Evolutionary conservation across 306 rosid species (phyloP).

Genomic region (Cicer chorassanicum): DNA sequence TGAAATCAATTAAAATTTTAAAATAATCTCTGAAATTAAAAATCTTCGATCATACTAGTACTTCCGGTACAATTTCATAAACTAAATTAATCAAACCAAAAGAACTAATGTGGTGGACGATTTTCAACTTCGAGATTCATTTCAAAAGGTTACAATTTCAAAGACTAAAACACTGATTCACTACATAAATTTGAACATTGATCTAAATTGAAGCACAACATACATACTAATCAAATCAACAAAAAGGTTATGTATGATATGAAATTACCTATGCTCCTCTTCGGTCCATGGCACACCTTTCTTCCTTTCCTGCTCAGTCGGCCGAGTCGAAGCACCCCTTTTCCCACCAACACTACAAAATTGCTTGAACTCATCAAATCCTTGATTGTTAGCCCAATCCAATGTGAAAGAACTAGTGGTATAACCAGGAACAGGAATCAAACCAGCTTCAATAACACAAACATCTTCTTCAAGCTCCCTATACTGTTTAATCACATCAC

Average conservation of each 20-base stretch:
- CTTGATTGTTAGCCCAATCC: slow-evolving; percentile 67
- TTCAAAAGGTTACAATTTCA: not conserved
- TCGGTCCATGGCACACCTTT: slow-evolving; percentile 95
- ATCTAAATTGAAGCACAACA: slow-evolving; percentile 12
- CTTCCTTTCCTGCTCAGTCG: slow-evolving; percentile 84
- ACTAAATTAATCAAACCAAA: not conserved
- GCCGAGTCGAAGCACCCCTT: slow-evolving; percentile 62
- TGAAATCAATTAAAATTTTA: not conserved
- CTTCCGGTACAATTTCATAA: not conserved
- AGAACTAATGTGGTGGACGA: not conserved
- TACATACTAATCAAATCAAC: slow-evolving; percentile 20
- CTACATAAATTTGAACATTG: slow-evolving; percentile 11
- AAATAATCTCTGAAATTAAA: not conserved
- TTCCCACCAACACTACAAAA: slow-evolving; percentile 63
- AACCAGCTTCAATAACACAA: slow-evolving; percentile 84
- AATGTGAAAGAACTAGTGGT: slow-evolving; percentile 63
- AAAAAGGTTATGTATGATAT: not conserved
- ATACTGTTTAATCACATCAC: slow-evolving; percentile 90
- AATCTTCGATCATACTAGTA: not conserved
- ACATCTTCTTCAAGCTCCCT: slow-evolving; percentile 85
- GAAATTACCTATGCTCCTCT: slow-evolving; percentile 87
- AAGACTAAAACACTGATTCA: not conserved
- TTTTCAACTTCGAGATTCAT: not conserved
- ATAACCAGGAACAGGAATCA: slow-evolving; percentile 75
- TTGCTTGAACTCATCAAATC: slow-evolving; percentile 69